These are phyloP conservation scores for Lipomyces yamadae DNA, from an alignment of 805 yeast species.

Conservation along the genomic window DNA sequence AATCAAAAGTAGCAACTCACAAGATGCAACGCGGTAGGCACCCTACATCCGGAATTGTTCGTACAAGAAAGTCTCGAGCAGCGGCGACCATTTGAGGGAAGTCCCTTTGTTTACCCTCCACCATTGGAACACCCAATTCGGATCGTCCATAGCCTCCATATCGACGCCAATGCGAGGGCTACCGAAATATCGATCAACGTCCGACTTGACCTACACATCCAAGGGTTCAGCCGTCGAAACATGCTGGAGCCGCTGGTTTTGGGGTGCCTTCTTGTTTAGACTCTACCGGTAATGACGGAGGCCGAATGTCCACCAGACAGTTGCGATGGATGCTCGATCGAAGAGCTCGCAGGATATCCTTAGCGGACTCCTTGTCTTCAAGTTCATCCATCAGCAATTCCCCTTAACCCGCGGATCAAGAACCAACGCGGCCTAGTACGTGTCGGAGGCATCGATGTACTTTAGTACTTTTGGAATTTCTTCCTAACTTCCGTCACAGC, in stretches of 20 bases:
- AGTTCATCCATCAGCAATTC: too few species aligned
- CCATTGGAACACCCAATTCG: constrained; percentile 7
- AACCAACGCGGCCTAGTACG: not conserved
- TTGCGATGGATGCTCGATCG: not conserved
- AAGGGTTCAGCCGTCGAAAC: constrained; percentile 7
- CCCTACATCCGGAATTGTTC: not conserved
- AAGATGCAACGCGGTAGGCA: too few species aligned
- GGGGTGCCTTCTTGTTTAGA: not conserved
- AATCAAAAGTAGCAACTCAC: too few species aligned
- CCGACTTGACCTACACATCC: not conserved
- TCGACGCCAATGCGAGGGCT: not conserved
- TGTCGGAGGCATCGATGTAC: not conserved
- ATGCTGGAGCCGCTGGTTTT: not conserved
- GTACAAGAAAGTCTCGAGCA: not conserved
- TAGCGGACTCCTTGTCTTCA: too few species aligned
- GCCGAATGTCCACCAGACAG: not conserved
- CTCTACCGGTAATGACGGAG: not conserved
- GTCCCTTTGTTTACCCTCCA: not conserved
- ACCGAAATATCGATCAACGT: constrained; percentile 3
- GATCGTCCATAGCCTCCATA: constrained; percentile 7
- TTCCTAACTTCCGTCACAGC: not conserved
- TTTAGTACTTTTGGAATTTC: not conserved
- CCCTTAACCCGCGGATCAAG: not conserved
- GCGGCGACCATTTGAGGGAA: not conserved
- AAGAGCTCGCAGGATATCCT: not conserved